These are phyloP conservation scores for Arabis hirsuta DNA, from an alignment of 345 rosid species.

Conservation along the genomic window DNA sequence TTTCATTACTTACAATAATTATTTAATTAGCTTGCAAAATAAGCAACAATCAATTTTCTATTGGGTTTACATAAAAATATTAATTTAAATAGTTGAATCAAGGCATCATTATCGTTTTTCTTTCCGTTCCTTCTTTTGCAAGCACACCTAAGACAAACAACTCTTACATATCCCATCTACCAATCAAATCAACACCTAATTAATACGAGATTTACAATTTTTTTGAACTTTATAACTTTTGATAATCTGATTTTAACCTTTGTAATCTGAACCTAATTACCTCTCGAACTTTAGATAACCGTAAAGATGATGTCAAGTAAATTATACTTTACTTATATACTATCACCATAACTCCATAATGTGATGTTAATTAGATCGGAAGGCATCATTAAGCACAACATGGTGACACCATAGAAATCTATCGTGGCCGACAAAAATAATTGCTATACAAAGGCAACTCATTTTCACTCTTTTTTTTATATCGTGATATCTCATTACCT, in stretches of 20 bases:
- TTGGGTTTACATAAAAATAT: not conserved
- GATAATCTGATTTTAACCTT: no score
- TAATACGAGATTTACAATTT: not conserved
- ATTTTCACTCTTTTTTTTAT: conserved; percentile 24
- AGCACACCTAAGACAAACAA: conserved; percentile 25
- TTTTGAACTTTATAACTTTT: no score
- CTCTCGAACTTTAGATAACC: not conserved
- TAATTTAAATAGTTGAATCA: conserved; percentile 35
- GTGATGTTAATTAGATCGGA: conserved; percentile 28
- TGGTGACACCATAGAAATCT: conserved; percentile 18
- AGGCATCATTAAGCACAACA: conserved; percentile 25
- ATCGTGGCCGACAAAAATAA: conserved; percentile 45
- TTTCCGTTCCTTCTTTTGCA: conserved; percentile 24
- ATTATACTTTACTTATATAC: not conserved
- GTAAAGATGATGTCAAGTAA: not conserved
- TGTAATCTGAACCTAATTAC: no score
- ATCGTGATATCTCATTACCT: conserved; percentile 11
- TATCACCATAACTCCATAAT: not conserved
- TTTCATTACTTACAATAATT: conserved; percentile 32
- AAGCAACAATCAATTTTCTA: conserved; percentile 22
- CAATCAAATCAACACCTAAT: conserved; percentile 32
- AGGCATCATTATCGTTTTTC: conserved; percentile 39
- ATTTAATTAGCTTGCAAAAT: conserved; percentile 34
- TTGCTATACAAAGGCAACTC: conserved; percentile 36
- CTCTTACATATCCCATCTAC: conserved; percentile 28